Conservation (phyloP, 345 rosid species). For the Salix caprea region DNA sequence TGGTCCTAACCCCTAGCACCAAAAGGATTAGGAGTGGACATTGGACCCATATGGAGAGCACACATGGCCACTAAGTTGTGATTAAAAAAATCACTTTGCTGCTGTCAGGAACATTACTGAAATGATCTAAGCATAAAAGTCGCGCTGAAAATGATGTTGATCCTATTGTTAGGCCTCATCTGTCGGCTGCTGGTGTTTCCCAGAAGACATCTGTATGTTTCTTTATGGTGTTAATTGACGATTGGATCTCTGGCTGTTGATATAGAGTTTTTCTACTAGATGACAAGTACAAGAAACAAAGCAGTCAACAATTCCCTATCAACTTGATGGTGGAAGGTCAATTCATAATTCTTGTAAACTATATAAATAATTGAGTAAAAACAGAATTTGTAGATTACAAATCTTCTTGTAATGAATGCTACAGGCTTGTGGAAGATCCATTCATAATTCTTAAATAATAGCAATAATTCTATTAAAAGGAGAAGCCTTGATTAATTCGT, state of each 20-base stretch:
- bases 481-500: neutral
- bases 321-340: neutral
- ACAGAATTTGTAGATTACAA: neutral
- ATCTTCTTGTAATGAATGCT: neutral
- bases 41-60: neutral
- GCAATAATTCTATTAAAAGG: no score
- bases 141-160: slow-evolving; percentile 24
- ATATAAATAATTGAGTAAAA: neutral
- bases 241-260: neutral
- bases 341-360: no score
- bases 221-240: neutral
- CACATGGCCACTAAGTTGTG: neutral
- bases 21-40: neutral
- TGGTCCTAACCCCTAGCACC: neutral
- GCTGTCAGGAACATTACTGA: slow-evolving; percentile 13
- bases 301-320: neutral
- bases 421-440: neutral
- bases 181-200: slow-evolving; percentile 3
- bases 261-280: neutral
- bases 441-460: no score
- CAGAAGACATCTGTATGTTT: neutral
- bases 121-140: slow-evolving; percentile 12
- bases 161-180: slow-evolving; percentile 13
- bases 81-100: slow-evolving; percentile 3
- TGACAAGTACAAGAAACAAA: neutral